phyloP scores from a whole-genome alignment of 2,329 filamentous ascomycete genomes.

The Parascedosporium putredinis region DNA sequence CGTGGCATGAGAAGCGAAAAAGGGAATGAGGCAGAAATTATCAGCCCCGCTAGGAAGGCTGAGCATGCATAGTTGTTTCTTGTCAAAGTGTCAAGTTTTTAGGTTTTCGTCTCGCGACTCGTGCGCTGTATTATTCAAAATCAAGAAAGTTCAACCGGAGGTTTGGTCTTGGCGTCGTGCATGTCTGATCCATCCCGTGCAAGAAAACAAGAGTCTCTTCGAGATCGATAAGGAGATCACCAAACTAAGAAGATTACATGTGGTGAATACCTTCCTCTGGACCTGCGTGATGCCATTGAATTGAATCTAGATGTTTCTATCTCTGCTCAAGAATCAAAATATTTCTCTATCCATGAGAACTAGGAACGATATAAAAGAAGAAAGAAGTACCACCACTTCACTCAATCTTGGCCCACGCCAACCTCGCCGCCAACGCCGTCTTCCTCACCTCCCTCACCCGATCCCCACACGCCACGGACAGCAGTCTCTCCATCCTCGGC shows the following conservation, averaged over 20 bases:
- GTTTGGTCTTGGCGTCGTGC: too few species aligned
- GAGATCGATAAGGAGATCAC: neutral
- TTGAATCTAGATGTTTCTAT: neutral
- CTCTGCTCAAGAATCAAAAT: too few species aligned
- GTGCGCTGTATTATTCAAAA: neutral
- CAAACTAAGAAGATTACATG: neutral
- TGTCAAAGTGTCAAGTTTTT: neutral
- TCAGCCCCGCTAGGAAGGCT: too few species aligned
- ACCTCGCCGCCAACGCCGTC: conserved; percentile 36
- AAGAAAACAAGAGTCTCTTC: neutral
- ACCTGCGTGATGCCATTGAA: neutral
- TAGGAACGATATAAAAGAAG: too few species aligned
- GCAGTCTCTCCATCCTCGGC: conserved; percentile 32
- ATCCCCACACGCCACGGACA: conserved; percentile 43
- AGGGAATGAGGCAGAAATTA: too few species aligned
- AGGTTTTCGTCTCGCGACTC: neutral
- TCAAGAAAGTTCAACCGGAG: neutral
- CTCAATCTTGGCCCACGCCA: conserved; percentile 33
- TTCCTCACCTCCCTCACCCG: conserved; percentile 40
- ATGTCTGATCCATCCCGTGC: too few species aligned
- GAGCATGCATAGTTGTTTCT: too few species aligned
- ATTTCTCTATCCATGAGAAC: too few species aligned
- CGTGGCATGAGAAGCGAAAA: too few species aligned
- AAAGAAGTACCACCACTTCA: conserved; percentile 6
- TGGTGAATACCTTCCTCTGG: neutral